A percentile compares a stretch with the other conserved stretches of the same genome.
Conservation (phyloP, 768 basidiomycete genomes). For the Lyophyllum semitale region DNA sequence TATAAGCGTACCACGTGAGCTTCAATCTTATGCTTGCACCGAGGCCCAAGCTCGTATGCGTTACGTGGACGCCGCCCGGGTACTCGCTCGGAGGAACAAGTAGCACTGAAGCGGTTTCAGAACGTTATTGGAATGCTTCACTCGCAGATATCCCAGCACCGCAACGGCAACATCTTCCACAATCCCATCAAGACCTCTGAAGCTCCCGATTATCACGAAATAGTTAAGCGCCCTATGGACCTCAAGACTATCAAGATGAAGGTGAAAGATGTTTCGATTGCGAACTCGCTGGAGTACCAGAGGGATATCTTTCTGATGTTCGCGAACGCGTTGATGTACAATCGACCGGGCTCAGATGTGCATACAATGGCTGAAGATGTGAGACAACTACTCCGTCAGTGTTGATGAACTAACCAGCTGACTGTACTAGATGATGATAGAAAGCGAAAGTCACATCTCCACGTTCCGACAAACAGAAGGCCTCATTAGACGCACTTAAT, state of each 20-base stretch:
- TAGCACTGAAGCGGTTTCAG: slow-evolving; percentile 74
- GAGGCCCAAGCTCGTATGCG: slow-evolving; percentile 30
- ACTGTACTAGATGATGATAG: slow-evolving; percentile 73
- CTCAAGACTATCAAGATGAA: slow-evolving; percentile 89
- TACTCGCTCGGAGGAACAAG: slow-evolving; percentile 47
- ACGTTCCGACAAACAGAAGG: slow-evolving; percentile 80
- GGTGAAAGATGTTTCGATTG: slow-evolving; percentile 81
- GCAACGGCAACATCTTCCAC: slow-evolving; percentile 88
- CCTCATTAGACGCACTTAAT: slow-evolving; percentile 43
- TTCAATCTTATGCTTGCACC: neutral
- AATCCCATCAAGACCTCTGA: slow-evolving; percentile 87
- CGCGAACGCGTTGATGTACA: slow-evolving; percentile 98
- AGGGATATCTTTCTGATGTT: slow-evolving; percentile 93
- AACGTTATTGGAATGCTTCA: slow-evolving; percentile 81
- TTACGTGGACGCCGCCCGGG: slow-evolving; percentile 31
- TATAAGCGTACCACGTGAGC: neutral
- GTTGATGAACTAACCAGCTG: neutral
- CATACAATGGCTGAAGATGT: slow-evolving; percentile 91
- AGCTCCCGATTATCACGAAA: slow-evolving; percentile 89
- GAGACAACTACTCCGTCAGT: slow-evolving; percentile 25
- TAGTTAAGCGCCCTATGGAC: slow-evolving; percentile 95
- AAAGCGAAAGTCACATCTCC: slow-evolving; percentile 67
- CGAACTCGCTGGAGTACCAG: slow-evolving; percentile 84
- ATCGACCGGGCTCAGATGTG: slow-evolving; percentile 84
- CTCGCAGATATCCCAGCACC: slow-evolving; percentile 80